Conservation (phyloP, 2,329 filamentous ascomycete species). For the Onygenales sp. region DNA sequence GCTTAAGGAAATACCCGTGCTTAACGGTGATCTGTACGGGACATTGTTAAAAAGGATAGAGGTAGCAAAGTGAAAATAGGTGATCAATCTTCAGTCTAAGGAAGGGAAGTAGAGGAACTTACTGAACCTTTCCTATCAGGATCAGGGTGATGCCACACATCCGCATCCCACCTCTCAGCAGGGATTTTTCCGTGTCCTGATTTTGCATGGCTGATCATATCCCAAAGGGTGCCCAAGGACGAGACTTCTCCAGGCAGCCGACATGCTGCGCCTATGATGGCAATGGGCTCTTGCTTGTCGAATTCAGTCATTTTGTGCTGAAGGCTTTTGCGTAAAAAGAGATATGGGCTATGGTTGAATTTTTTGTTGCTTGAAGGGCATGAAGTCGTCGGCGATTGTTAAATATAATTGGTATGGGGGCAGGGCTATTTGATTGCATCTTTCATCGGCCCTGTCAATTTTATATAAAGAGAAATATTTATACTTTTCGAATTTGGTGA, state of each 20-base stretch:
- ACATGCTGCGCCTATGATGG: conserved; percentile 32
- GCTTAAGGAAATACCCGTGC: conserved; percentile 10
- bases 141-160: conserved; percentile 13
- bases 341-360: background rate
- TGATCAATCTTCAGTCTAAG: background rate
- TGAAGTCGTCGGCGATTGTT: no score
- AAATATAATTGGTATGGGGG: no score
- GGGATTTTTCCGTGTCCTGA: conserved; percentile 14
- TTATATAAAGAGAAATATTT: no score
- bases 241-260: conserved; percentile 21
- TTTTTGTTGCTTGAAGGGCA: background rate
- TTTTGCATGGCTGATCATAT: conserved; percentile 16
- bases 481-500: no score
- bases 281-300: conserved; percentile 15
- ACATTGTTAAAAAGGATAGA: background rate
- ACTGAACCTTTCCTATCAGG: background rate
- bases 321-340: background rate
- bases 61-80: background rate
- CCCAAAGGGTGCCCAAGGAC: conserved; percentile 18
- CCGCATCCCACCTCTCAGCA: conserved; percentile 11
- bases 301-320: background rate
- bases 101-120: background rate
- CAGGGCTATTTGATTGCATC: no score
- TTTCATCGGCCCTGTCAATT: no score
- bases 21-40: background rate